Conservation (phyloP, 2,329 filamentous ascomycete species). For the Talaromyces sp. region DNA sequence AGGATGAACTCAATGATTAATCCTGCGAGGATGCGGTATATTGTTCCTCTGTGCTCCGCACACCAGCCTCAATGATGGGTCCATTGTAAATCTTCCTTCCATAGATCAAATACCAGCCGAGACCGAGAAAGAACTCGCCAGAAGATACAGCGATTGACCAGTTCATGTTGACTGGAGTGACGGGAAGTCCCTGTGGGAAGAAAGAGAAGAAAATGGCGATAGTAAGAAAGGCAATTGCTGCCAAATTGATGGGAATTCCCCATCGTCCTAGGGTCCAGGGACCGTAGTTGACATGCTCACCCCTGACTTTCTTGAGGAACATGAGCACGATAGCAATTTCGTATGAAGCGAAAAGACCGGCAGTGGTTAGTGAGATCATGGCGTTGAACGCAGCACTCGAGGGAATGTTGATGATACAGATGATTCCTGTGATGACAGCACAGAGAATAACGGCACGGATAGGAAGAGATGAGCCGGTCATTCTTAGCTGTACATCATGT, state of each 20-base stretch:
- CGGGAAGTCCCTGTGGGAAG: slow-evolving; percentile 34
- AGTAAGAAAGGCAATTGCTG: slow-evolving; percentile 33
- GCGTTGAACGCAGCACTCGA: slow-evolving; percentile 55
- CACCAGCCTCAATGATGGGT: background rate
- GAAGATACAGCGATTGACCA: slow-evolving; percentile 12
- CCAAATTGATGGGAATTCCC: slow-evolving; percentile 30
- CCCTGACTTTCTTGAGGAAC: slow-evolving; percentile 22
- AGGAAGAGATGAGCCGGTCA: slow-evolving; percentile 11
- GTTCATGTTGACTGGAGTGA: slow-evolving; percentile 38
- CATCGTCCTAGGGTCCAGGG: slow-evolving; percentile 32
- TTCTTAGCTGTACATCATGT: background rate
- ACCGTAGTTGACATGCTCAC: slow-evolving; percentile 24
- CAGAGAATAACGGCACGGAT: slow-evolving; percentile 31
- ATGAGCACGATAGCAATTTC: slow-evolving; percentile 48
- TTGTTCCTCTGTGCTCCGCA: background rate
- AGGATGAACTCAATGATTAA: background rate
- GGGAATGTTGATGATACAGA: slow-evolving; percentile 50
- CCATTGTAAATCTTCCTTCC: background rate
- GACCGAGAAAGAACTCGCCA: background rate
- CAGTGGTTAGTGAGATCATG: slow-evolving; percentile 54
- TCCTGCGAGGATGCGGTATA: background rate
- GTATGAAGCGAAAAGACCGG: slow-evolving; percentile 54
- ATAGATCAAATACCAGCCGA: background rate
- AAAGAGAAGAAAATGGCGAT: slow-evolving; percentile 35
- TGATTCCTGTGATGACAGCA: background rate